Conservation (phyloP, 805 yeast species). For the Wickerhamomyces bisporus region DNA sequence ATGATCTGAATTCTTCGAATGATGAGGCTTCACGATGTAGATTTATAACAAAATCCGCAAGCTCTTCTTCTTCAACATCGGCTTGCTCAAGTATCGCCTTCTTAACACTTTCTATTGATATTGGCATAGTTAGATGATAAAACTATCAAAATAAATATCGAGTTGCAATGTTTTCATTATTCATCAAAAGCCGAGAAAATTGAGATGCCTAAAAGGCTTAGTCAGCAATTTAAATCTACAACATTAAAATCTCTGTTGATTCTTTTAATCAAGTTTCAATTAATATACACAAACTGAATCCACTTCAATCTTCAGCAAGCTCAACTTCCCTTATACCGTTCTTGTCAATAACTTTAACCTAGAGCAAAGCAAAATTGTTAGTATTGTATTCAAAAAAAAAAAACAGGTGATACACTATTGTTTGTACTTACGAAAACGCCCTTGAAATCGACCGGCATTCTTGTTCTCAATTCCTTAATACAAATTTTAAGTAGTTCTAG, state of each 20-base stretch:
- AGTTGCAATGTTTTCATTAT: neutral
- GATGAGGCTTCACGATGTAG: slow-evolving; percentile 30
- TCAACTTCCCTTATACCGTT: slow-evolving; percentile 48
- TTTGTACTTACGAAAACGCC: slow-evolving; percentile 56
- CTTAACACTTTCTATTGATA: slow-evolving; percentile 6
- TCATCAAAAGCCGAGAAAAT: neutral
- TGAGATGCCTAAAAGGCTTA: neutral
- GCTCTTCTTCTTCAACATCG: slow-evolving; percentile 37
- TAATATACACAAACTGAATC: too few species aligned
- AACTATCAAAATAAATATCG: neutral
- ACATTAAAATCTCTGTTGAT: too few species aligned
- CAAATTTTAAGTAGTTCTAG: slow-evolving; percentile 67
- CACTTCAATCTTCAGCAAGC: neutral
- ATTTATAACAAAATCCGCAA: slow-evolving; percentile 42
- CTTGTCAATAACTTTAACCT: slow-evolving; percentile 60
- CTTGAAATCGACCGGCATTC: slow-evolving; percentile 94
- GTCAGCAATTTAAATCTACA: neutral
- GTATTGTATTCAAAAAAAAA: too few species aligned
- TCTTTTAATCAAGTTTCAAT: too few species aligned
- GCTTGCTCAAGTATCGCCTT: slow-evolving; percentile 18
- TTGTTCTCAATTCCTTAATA: slow-evolving; percentile 67
- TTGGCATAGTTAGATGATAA: too few species aligned
- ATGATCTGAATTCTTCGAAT: slow-evolving; percentile 30
- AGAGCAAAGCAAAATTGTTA: slow-evolving; percentile 6
- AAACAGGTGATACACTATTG: too few species aligned